These are phyloP conservation scores for Echinosophora koreensis DNA, from an alignment of 306 rosid species.

Conservation along the genomic window DNA sequence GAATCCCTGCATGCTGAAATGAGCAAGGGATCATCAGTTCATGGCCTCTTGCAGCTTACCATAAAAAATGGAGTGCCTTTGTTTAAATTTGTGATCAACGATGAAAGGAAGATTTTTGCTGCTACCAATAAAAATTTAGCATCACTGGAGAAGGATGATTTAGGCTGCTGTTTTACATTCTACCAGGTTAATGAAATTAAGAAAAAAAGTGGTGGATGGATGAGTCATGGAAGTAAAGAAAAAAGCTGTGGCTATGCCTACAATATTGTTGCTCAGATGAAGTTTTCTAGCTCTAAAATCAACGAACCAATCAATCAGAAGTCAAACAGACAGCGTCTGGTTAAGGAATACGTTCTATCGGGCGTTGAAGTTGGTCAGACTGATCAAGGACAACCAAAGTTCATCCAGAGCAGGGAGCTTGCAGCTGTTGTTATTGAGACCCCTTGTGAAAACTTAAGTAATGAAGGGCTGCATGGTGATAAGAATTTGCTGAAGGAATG, in stretches of 20 bases:
- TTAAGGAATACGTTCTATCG: constrained; percentile 66
- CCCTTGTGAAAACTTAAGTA: constrained; percentile 53
- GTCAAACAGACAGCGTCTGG: constrained; percentile 33
- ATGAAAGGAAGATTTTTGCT: constrained; percentile 66
- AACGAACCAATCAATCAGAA: constrained; percentile 49
- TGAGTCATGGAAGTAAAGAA: constrained; percentile 71
- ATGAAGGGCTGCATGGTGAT: constrained; percentile 43
- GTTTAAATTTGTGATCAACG: constrained; percentile 76
- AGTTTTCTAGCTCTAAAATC: constrained; percentile 56
- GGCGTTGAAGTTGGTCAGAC: constrained; percentile 68
- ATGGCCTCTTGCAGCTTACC: constrained; percentile 77
- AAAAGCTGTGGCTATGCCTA: constrained; percentile 68
- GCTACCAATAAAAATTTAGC: constrained; percentile 68
- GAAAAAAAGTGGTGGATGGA: constrained; percentile 84
- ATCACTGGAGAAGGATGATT: constrained; percentile 69
- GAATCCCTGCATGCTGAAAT: constrained; percentile 57
- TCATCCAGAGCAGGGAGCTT: constrained; percentile 65
- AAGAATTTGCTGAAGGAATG: constrained; percentile 46
- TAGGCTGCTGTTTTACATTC: constrained; percentile 71
- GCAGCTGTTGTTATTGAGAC: constrained; percentile 75
- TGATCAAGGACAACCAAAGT: constrained; percentile 60
- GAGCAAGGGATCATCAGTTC: constrained; percentile 59
- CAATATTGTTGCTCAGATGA: constrained; percentile 83
- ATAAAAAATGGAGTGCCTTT: constrained; percentile 79
- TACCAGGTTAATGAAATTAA: constrained; percentile 82